phyloP scores from a whole-genome alignment of 495 filamentous ascomycete species.

The Glutinoglossum americanum region DNA sequence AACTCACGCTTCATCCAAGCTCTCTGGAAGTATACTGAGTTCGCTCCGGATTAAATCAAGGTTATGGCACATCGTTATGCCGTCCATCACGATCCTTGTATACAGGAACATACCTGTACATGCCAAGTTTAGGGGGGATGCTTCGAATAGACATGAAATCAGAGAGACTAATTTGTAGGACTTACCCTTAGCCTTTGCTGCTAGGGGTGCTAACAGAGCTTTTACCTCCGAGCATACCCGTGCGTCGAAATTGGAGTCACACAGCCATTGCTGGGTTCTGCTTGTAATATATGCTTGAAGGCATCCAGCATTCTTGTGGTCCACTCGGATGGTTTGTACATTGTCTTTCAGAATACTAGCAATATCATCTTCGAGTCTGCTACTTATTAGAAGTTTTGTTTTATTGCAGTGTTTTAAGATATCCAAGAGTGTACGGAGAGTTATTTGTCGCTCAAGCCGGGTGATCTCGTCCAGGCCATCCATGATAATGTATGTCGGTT shows the following conservation, averaged over 20 bases:
- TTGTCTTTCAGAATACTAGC: background rate
- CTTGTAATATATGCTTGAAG: background rate
- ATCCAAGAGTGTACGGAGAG: constrained; percentile 1
- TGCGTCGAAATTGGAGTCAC: background rate
- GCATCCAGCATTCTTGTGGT: background rate
- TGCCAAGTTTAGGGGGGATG: background rate
- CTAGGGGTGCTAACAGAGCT: background rate
- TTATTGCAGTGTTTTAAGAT: constrained; percentile 7
- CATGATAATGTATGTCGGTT: background rate
- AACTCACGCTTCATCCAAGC: background rate
- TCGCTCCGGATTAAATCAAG: background rate
- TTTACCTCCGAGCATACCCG: background rate
- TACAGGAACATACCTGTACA: background rate
- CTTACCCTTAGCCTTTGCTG: constrained; percentile 6
- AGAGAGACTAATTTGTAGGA: background rate
- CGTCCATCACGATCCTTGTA: background rate
- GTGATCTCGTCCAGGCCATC: constrained; percentile 5
- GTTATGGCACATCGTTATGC: background rate
- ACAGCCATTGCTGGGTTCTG: background rate
- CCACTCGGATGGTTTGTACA: background rate
- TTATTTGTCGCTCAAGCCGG: background rate
- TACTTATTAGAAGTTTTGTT: constrained; percentile 9
- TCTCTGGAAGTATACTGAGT: background rate
- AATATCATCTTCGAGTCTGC: constrained; percentile 8
- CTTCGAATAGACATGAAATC: background rate